Conservation (phyloP, 208 protist species). For the Leishmania braziliensis region DNA sequence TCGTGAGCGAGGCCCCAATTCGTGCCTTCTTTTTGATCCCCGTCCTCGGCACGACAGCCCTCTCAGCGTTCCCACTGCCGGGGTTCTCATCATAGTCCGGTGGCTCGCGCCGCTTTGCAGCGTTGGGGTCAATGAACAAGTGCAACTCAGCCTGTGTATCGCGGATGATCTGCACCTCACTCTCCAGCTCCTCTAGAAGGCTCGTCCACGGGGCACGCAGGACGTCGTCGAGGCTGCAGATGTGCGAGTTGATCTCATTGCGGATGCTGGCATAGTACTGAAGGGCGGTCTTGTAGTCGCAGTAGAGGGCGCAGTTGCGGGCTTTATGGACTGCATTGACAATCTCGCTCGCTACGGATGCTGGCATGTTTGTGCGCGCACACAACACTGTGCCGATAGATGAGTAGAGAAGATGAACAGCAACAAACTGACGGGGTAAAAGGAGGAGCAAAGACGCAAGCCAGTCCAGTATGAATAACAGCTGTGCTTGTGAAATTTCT, state of each 20-base stretch:
- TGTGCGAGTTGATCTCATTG: slow-evolving; percentile 40
- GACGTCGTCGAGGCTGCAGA: slow-evolving; percentile 30
- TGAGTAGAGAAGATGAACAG: background rate
- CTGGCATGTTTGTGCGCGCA: background rate
- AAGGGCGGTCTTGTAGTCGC: slow-evolving; percentile 69
- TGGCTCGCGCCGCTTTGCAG: slow-evolving; percentile 12
- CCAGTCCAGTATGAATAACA: background rate
- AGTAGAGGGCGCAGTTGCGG: slow-evolving; percentile 63
- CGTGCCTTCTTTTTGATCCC: slow-evolving; percentile 20
- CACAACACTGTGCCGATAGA: background rate
- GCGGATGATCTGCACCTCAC: slow-evolving; percentile 42
- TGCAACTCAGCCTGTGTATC: slow-evolving; percentile 45
- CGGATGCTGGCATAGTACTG: slow-evolving; percentile 57
- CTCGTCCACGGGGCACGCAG: slow-evolving; percentile 40
- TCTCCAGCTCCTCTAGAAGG: slow-evolving; percentile 40
- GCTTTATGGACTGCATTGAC: slow-evolving; percentile 54
- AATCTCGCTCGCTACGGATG: slow-evolving; percentile 34
- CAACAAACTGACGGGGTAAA: background rate
- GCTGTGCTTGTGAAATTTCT: background rate
- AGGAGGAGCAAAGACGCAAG: background rate
- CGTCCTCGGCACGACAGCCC: background rate
- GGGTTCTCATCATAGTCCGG: slow-evolving; percentile 12
- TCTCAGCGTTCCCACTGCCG: slow-evolving; percentile 15
- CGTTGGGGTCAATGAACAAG: slow-evolving; percentile 19
- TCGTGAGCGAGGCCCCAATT: background rate